These are phyloP conservation scores for Daedalea quercina DNA, from an alignment of 768 basidiomycete genomes.

Conservation along the genomic window DNA sequence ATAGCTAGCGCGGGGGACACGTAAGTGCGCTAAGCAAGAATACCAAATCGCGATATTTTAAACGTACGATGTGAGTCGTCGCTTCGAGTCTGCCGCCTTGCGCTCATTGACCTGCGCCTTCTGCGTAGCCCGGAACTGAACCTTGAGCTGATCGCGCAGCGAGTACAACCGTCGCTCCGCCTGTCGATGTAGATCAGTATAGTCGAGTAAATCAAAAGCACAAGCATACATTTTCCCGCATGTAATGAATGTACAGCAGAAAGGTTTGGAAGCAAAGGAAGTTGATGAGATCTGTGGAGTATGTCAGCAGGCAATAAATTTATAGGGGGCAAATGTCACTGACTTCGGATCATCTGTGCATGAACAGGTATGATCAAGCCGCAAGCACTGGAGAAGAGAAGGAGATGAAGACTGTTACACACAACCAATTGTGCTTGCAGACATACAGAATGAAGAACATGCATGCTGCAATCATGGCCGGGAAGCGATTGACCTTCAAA, in stretches of 20 bases:
- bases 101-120: conserved; percentile 55
- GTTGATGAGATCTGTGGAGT: conserved; percentile 48
- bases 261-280: conserved; percentile 77
- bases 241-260: conserved; percentile 59
- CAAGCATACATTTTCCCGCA: conserved; percentile 36
- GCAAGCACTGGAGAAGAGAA: conserved; percentile 28
- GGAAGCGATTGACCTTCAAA: conserved; percentile 55
- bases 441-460: conserved; percentile 50
- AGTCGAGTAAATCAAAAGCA: neutral
- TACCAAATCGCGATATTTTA: neutral
- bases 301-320: conserved; percentile 5
- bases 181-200: conserved; percentile 10
- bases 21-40: conserved; percentile 16
- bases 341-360: conserved; percentile 31
- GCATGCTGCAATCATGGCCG: conserved; percentile 54
- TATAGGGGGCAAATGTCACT: conserved; percentile 10
- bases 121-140: conserved; percentile 51
- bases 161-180: conserved; percentile 42
- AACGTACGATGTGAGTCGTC: conserved; percentile 70
- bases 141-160: conserved; percentile 47
- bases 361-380: conserved; percentile 33
- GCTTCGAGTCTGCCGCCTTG: conserved; percentile 76
- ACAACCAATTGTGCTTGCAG: neutral
- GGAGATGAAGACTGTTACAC: neutral
- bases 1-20: conserved; percentile 35